Evolutionary conservation across 192 early-diverging fungal species (phyloP), one percentile per base, ranked within the genome.

Genomic region (Gryganskiella cystojenkinii): DNA sequence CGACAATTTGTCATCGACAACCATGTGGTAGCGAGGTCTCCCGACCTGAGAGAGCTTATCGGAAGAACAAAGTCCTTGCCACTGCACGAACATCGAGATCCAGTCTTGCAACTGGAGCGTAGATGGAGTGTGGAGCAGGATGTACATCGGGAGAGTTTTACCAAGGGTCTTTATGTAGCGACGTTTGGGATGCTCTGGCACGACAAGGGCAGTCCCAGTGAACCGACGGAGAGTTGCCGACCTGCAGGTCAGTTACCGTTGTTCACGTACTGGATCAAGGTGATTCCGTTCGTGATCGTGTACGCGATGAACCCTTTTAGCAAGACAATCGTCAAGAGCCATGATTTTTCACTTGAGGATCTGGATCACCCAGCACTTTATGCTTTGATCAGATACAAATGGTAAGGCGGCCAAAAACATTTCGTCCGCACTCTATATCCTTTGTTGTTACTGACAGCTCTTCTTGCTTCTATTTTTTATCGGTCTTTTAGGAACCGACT

Each of bases 401-500:
- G 60, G 47, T 62, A 62, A 37, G 20, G 15, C 25, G 9, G 7
- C 27, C 22, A 3, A 27, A 9, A 27, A 11, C 11, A 52, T 24
- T 27, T 52, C 6, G 9, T 25, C 22, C 24, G 20, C 6, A 25
- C 9, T 31, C 3, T 4, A 6, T 28, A 10, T 3, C 42, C 42
- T 61, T 46, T 15, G 30, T 10, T 9, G 8, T 40, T 27, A 46
- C 19, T 4, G 33, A 11, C 30, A 33, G 9, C 37, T 10, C 60
- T n/a, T 33, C 8, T 11, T 1, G 28, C 19, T 50, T 30, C 19
- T 51, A 31, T 33, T 22, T 62, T 35, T 30, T 34, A 24, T 8
- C 47, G n/a, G 42, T 3, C 22, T 33, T 28, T 28, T 42, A 70
- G 67, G 67, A 70, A 70, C 27, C 61, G 56, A 19, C 43, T 70